Evolutionary conservation across 2,329 filamentous ascomycete species (phyloP), one percentile per base, ranked within the genome.

Genomic region (Albophoma yamanashiensis): DNA sequence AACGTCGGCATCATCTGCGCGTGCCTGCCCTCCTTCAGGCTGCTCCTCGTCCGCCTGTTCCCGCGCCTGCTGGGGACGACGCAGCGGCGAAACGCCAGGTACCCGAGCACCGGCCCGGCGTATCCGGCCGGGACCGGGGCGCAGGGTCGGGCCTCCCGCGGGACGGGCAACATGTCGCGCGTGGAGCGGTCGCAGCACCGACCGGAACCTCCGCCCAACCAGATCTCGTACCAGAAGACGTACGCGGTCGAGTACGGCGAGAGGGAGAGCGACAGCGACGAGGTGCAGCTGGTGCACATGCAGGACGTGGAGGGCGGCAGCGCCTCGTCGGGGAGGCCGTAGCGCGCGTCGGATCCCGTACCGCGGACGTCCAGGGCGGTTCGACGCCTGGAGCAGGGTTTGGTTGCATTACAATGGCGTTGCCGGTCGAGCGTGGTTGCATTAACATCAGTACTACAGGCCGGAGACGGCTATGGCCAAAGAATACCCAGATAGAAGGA

Each of bases 1-100:
- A 73, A 73, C 59, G 68, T 74, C 20, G 74, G 70, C 45, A 69
- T 75, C 15, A 72, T 77, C 11, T 75, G 75, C 60, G 72, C 70
- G 11, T 77, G 74, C 55, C 65, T 77, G 68, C 75, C 75, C 0
- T 68, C 73, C 0, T 59, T 76, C 2, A 68, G 73, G 11, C 65
- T 73, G 6, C 62, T 75, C 0, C 66, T 76, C 2, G 69, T 74
- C 14, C 65, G 70, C 0, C 64, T 78, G 39, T 74, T 79, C 63
- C 78, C 78, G 47, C 68, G 65, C 60, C 17, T 73, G 0, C 61
- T 69, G 9, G 68, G 70, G 14, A 67, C 71, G 20, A 66, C 71
- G 2, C 67, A 69, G n/a, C 61, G 64, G 11, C 70, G 70, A 58
- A 69, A 73, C 20, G 64, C 59, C 31, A 67, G 65, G 58, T 67